phyloP scores from a whole-genome alignment of 768 basidiomycete species.

The Pseudohyphozyma bogoriensis region DNA sequence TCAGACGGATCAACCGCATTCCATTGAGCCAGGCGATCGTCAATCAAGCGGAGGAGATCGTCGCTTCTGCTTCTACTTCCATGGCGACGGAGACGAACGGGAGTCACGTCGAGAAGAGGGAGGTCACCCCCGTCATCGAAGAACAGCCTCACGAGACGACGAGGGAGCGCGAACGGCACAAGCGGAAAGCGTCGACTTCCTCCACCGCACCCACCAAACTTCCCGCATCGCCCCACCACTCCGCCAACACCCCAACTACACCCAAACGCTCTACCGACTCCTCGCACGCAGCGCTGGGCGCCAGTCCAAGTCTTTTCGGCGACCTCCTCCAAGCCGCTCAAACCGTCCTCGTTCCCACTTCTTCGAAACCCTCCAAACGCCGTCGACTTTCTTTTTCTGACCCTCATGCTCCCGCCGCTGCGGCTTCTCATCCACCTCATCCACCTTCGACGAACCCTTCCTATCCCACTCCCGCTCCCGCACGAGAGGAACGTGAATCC shows the following conservation, averaged over 20 bases:
- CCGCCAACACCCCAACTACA: too few species aligned
- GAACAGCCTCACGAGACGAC: too few species aligned
- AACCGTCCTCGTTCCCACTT: background rate
- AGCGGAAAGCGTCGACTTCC: background rate
- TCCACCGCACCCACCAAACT: background rate
- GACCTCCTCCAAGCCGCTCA: constrained; percentile 9
- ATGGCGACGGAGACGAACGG: too few species aligned
- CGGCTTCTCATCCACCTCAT: background rate
- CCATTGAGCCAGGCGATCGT: constrained; percentile 6
- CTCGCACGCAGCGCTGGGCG: background rate
- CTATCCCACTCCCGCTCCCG: background rate
- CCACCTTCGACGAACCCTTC: background rate
- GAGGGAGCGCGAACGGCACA: too few species aligned
- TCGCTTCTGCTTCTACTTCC: background rate
- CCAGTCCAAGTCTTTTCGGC: background rate
- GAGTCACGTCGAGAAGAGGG: too few species aligned
- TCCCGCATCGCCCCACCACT: too few species aligned
- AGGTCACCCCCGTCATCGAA: too few species aligned
- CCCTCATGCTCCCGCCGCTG: background rate
- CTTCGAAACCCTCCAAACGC: background rate
- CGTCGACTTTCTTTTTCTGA: background rate
- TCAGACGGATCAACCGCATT: constrained; percentile 15
- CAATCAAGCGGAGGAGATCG: constrained; percentile 5
- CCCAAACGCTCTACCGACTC: too few species aligned
- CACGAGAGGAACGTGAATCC: too few species aligned